These are phyloP conservation scores for Pythium sukuiense DNA, from an alignment of 352 stramenopile species.

Conservation along the genomic window DNA sequence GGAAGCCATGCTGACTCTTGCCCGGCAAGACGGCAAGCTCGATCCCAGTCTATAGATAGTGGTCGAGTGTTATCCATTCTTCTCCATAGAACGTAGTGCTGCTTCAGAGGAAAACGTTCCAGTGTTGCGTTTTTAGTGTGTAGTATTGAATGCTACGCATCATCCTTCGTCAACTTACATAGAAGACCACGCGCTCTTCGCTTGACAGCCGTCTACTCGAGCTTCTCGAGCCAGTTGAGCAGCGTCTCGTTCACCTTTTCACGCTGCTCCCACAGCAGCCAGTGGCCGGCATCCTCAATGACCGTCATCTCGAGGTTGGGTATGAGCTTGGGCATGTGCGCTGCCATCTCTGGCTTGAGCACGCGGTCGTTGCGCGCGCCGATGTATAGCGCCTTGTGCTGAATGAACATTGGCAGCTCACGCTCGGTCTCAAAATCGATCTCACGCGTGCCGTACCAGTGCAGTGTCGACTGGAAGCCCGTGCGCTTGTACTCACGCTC, in stretches of 20 bases:
- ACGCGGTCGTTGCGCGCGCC: constrained; percentile 51
- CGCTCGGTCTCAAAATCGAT: constrained; percentile 57
- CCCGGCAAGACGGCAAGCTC: too few species aligned
- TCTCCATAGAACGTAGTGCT: too few species aligned
- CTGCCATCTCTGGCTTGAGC: constrained; percentile 54
- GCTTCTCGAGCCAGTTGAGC: constrained; percentile 40
- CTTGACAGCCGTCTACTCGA: constrained; percentile 16
- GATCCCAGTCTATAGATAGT: too few species aligned
- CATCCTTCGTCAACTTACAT: too few species aligned
- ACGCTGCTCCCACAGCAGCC: constrained; percentile 59
- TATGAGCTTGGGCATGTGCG: constrained; percentile 54
- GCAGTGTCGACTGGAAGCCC: constrained; percentile 55
- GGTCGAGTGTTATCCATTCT: too few species aligned
- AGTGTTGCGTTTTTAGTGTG: too few species aligned
- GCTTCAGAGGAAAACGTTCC: too few species aligned
- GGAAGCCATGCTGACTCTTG: too few species aligned
- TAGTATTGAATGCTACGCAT: too few species aligned
- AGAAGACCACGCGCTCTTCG: too few species aligned
- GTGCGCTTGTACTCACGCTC: constrained; percentile 44
- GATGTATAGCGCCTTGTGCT: constrained; percentile 61
- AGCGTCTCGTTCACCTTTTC: constrained; percentile 44
- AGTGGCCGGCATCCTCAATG: constrained; percentile 54
- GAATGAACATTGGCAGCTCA: constrained; percentile 31
- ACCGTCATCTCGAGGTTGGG: constrained; percentile 52
- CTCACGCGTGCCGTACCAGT: constrained; percentile 59